Evolutionary conservation across 768 basidiomycete species (phyloP), one percentile per base, ranked within the genome.

Genomic region (Termitomyces sp.): DNA sequence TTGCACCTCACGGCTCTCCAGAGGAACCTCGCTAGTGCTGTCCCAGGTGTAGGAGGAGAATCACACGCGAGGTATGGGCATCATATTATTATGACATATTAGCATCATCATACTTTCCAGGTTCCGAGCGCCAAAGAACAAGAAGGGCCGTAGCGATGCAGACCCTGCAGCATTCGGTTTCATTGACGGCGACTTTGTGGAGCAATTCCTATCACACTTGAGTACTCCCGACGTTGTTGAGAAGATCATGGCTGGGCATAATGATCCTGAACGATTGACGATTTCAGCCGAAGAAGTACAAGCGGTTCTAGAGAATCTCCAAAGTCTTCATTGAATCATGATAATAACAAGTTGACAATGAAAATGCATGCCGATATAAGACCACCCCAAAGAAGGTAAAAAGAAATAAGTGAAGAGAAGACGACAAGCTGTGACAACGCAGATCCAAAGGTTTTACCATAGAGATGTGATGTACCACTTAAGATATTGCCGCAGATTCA

Each of bases 171-270:
- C 88, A 1, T 79, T 77, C 42, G 93, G 92, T 16, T 94, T 97
- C 77, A 75, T 97, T 30, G 94, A 97, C 60, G 94, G 94, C 1
- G 88, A 92, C 66, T 90, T 94, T 61, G 67, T 97, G 20, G 90
- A 94, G 69, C 72, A 75, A 20, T 85, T 89, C 69, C 75, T 87
- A 53, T 70, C 70, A 18, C 73, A 77, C 49, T 43, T 73, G 38
- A 68, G 65, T 13, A 72, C 78, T 20, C 70, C 77, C 0, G 65
- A 73, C 6, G 69, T 77, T 24, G 71, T 84, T n/a, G 69, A 78
- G 53, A 71, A 76, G 58, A 81, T 90, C 10, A 71, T 87, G 62
- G 65, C 73, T 30, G 90, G 90, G 9, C 70, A 74, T 18, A 83
- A 73, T 54, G 78, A 82, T 52, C 81, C 82, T 3, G 88, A 92